Base-by-base conservation (phyloP, 2,329 filamentous ascomycete genomes). In the Fusarium illudens region DNA sequence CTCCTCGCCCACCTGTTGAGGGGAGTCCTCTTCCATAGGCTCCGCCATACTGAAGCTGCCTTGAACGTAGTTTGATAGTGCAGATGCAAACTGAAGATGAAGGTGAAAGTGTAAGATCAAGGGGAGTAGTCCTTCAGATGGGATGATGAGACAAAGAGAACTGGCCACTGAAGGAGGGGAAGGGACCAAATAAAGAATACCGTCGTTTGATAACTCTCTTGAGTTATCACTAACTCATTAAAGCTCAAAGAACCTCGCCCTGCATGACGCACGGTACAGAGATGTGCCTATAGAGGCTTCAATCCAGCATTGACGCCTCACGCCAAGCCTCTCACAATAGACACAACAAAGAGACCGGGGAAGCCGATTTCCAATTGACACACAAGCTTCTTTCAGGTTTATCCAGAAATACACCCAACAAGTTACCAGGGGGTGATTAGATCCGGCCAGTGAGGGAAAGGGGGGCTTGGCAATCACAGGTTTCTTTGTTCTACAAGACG, bases 401-500 rank as follows among this genome's bases (percentile, higher is more conserved):
- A 10, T 15, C 57, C 46, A 61, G 58, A 55, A 66, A 58, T 49
- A 36, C 13, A 51, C 27, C 22, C 27, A 11, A 37, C 12, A 53
- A 55, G 44, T 10, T 29, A 27, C 33, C 20, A 48, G 33, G 33
- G 13, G 25, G 22, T 8, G 44, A 54, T 58, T 56, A 52, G 22
- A 36, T 49, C 20, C 20, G 13, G 44, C 17, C 32, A 49, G 27
- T 60, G 48, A 55, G 25, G 30, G 22, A 48, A 42, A 13, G 52
- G 58, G 46, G 37, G 25, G 37, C 37, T 34, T 44, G 15, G 46
- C 42, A 60, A 46, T 46, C 20, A 17, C 11, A 13, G 32, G 32
- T 50, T 70, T 59, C 70, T 72, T 72, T 72, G 70, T 72, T 69
- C 54, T 33, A 20, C 37, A 51, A 52, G 20, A n/a, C 66, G 69